Conservation (phyloP, 2,329 filamentous ascomycete species). For the Ilyonectria robusta region DNA sequence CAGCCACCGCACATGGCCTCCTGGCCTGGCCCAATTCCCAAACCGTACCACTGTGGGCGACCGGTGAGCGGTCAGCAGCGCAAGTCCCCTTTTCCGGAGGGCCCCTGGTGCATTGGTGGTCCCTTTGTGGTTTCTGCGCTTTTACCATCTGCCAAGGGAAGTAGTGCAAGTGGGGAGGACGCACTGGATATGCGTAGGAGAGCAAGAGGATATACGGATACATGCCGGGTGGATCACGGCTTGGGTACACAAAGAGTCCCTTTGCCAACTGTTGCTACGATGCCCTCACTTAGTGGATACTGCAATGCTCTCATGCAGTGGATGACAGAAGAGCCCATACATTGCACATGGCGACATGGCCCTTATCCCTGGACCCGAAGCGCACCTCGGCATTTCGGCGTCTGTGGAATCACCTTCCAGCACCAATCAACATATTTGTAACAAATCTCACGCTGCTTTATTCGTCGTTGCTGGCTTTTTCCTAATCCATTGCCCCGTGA, state of each 20-base stretch:
- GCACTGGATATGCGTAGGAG: background rate
- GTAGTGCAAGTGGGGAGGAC: slow-evolving; percentile 11
- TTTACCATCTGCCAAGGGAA: slow-evolving; percentile 1
- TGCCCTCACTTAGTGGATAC: slow-evolving; percentile 5
- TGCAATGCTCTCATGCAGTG: slow-evolving; percentile 2
- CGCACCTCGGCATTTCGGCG: slow-evolving; percentile 7
- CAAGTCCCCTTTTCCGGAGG: slow-evolving; percentile 12
- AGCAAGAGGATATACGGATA: background rate
- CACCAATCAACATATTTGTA: slow-evolving; percentile 16
- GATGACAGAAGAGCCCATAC: slow-evolving; percentile 10
- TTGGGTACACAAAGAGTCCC: slow-evolving; percentile 6
- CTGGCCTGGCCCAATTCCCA: slow-evolving; percentile 14
- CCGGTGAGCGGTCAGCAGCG: slow-evolving; percentile 15
- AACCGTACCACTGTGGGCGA: slow-evolving; percentile 28
- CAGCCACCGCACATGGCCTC: slow-evolving; percentile 23
- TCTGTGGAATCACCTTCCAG: background rate
- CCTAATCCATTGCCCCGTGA: background rate
- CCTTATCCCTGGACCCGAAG: background rate
- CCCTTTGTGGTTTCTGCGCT: background rate
- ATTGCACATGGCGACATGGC: background rate
- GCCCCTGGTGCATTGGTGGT: background rate
- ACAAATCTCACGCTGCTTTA: slow-evolving; percentile 10
- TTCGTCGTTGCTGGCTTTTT: slow-evolving; percentile 8
- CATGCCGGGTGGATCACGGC: slow-evolving; percentile 12
- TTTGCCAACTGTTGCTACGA: slow-evolving; percentile 6